phyloP scores from a whole-genome alignment of 1,284 basidiomycete genomes.

The Lignosus rhinocerotis region DNA sequence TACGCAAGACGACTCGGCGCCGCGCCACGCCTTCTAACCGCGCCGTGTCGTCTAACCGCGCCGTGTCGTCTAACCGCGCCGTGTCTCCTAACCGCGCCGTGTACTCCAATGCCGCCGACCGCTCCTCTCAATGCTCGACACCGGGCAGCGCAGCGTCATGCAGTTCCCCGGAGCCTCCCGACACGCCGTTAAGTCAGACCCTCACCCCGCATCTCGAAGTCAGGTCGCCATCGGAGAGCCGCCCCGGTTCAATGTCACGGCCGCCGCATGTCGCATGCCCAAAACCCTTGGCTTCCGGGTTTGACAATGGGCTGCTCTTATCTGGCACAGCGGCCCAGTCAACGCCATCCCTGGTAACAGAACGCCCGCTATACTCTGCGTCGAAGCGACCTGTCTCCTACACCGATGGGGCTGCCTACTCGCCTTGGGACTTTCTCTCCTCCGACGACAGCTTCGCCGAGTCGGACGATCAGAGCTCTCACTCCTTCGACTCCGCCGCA shows the following conservation, averaged over 20 bases:
- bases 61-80: no score
- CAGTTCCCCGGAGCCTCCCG: slow-evolving; percentile 24
- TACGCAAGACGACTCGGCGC: slow-evolving; percentile 19
- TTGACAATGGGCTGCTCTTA: slow-evolving; percentile 1
- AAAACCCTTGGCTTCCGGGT: slow-evolving; percentile 3
- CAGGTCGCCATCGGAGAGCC: slow-evolving; percentile 7
- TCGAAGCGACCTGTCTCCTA: slow-evolving; percentile 12
- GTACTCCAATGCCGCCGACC: background rate
- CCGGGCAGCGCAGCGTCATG: slow-evolving; percentile 19
- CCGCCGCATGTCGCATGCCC: slow-evolving; percentile 6
- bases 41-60: no score
- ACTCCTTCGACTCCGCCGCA: slow-evolving; percentile 14
- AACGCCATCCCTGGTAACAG: slow-evolving; percentile 8
- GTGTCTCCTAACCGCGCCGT: background rate
- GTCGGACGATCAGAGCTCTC: slow-evolving; percentile 16
- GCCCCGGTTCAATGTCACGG: slow-evolving; percentile 18
- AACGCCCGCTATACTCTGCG: slow-evolving; percentile 7
- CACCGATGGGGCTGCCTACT: slow-evolving; percentile 11
- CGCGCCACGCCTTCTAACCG: background rate
- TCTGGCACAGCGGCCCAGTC: slow-evolving; percentile 5
- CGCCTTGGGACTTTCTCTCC: slow-evolving; percentile 14
- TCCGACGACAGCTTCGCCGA: slow-evolving; percentile 17
- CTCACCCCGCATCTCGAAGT: background rate
- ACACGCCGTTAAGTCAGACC: slow-evolving; percentile 15
- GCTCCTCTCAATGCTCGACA: slow-evolving; percentile 10